Evolutionary conservation across 805 yeast genomes (phyloP).

Genomic region (Saturnispora quitensis): DNA sequence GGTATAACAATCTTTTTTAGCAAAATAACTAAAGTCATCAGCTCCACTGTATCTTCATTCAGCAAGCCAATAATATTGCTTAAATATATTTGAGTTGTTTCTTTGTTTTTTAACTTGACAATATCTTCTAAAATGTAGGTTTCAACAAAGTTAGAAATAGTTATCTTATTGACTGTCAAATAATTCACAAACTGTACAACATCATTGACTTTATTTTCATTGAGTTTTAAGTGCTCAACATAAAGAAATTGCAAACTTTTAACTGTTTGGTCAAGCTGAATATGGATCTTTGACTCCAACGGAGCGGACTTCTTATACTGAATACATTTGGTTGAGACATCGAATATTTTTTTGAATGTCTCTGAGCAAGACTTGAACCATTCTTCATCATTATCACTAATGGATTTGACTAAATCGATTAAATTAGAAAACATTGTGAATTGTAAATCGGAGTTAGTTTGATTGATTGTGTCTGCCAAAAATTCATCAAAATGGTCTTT

Average conservation of each 20-base stretch:
- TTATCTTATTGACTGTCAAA: conserved; percentile 37
- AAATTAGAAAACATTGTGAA: conserved; percentile 64
- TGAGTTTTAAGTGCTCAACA: conserved; percentile 22
- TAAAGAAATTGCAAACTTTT: conserved; percentile 48
- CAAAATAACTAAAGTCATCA: conserved; percentile 53
- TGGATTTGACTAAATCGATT: conserved; percentile 52
- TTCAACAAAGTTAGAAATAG: conserved; percentile 39
- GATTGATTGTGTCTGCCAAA: conserved; percentile 38
- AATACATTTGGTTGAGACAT: conserved; percentile 36
- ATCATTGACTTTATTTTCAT: conserved; percentile 20
- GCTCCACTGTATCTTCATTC: conserved; percentile 33
- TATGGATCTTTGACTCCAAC: conserved; percentile 49
- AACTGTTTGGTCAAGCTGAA: conserved; percentile 65
- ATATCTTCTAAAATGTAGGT: conserved; percentile 49
- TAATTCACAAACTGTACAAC: conserved; percentile 35
- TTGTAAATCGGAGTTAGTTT: conserved; percentile 42
- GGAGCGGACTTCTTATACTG: conserved; percentile 33
- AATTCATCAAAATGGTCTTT: conserved; percentile 42
- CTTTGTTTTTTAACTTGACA: conserved; percentile 41
- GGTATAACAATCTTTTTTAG: conserved; percentile 57
- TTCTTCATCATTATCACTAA: conserved; percentile 32
- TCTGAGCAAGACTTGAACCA: conserved; percentile 53
- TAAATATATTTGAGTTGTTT: conserved; percentile 42
- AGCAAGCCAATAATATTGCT: conserved; percentile 41
- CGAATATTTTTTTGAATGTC: conserved; percentile 34